phyloP scores from a whole-genome alignment of 208 protist genomes.

The Trypanosoma theileri region DNA sequence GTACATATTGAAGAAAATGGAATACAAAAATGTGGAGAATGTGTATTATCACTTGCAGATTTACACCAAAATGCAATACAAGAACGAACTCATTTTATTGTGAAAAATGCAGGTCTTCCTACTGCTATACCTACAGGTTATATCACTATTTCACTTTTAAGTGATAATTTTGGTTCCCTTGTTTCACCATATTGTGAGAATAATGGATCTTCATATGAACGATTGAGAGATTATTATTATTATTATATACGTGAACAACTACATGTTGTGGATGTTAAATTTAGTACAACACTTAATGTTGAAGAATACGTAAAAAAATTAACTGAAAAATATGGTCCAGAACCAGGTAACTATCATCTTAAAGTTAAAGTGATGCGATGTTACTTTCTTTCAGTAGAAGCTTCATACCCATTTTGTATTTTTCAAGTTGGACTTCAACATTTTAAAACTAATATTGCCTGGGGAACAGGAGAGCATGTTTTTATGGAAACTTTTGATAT shows the following conservation, averaged over 20 bases:
- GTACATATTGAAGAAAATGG: constrained; percentile 48
- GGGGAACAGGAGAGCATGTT: constrained; percentile 45
- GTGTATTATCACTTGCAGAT: constrained; percentile 56
- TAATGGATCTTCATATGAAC: constrained; percentile 44
- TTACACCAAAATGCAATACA: constrained; percentile 50
- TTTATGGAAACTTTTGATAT: constrained; percentile 72
- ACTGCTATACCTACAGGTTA: constrained; percentile 53
- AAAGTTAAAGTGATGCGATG: constrained; percentile 52
- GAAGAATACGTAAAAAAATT: constrained; percentile 61
- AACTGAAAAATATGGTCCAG: constrained; percentile 70
- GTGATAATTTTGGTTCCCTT: constrained; percentile 48
- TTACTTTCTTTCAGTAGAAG: constrained; percentile 26
- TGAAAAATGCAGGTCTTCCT: constrained; percentile 38
- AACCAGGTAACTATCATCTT: constrained; percentile 57
- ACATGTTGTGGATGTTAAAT: constrained; percentile 58
- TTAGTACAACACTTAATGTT: constrained; percentile 62
- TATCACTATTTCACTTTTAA: constrained; percentile 59
- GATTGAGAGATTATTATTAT: constrained; percentile 65
- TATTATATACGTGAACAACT: constrained; percentile 70
- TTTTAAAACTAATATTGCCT: constrained; percentile 50
- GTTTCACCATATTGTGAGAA: constrained; percentile 31
- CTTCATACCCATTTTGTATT: constrained; percentile 15
- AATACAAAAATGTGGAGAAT: constrained; percentile 47
- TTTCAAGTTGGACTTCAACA: constrained; percentile 48
- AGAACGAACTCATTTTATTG: constrained; percentile 66